phyloP scores from a whole-genome alignment of 2,329 filamentous ascomycete species.

The Lecanosticta acicola region DNA sequence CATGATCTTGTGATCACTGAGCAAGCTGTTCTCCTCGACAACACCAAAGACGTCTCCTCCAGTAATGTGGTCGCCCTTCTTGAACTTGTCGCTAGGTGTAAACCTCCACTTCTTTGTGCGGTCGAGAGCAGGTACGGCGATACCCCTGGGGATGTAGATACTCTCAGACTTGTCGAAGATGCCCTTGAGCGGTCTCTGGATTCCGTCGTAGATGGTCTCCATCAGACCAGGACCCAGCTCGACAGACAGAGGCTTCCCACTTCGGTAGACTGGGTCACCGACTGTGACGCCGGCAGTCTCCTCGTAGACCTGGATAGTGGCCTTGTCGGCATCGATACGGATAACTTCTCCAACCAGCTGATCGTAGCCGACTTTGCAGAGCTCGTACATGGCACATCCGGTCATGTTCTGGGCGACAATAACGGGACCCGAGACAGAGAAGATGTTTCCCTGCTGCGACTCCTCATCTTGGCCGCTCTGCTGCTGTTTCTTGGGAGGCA shows the following conservation, averaged over 20 bases:
- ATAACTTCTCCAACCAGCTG: constrained; percentile 95
- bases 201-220: constrained; percentile 99
- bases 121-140: constrained; percentile 80
- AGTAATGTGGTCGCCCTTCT: constrained; percentile 94
- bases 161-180: constrained; percentile 73
- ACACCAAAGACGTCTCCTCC: constrained; percentile 94
- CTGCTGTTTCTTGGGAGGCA: constrained; percentile 28
- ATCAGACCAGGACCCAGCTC: constrained; percentile 94
- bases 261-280: constrained; percentile 84
- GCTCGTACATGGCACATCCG: constrained; percentile 98
- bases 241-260: constrained; percentile 93
- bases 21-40: constrained; percentile 92
- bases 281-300: constrained; percentile 96
- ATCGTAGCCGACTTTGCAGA: constrained; percentile 90
- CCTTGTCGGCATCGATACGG: constrained; percentile 91
- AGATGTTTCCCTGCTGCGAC: constrained; percentile 59
- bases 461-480: constrained; percentile 42
- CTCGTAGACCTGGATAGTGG: constrained; percentile 98
- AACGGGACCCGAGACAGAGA: constrained; percentile 77
- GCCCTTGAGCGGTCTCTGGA: constrained; percentile 84
- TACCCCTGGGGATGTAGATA: constrained; percentile 97
- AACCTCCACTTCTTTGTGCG: constrained; percentile 95
- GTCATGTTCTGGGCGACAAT: constrained; percentile 97
- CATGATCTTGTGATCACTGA: constrained; percentile 88
- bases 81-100: constrained; percentile 66